Conservation (phyloP, 83 land plant genomes). For the Thuja plicata region DNA sequence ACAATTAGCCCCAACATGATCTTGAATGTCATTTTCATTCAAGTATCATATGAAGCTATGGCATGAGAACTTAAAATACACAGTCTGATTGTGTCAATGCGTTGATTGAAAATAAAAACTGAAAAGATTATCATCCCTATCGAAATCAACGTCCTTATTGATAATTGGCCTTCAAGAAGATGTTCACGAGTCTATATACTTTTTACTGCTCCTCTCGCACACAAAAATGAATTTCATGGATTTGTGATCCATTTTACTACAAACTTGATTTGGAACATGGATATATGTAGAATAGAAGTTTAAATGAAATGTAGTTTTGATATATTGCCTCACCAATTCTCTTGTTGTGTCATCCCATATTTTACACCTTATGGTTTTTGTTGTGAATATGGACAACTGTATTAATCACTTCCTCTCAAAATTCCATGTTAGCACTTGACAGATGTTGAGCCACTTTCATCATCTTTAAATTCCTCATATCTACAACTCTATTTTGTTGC, state of each 20-base stretch:
- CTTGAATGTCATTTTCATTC: neutral
- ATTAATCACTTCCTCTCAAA: no score
- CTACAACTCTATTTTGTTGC: no score
- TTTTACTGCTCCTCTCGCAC: neutral
- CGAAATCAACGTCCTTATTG: neutral
- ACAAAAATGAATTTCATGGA: neutral
- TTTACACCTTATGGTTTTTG: no score
- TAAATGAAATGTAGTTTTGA: neutral
- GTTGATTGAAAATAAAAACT: neutral
- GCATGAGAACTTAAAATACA: neutral
- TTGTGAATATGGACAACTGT: no score
- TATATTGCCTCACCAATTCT: neutral
- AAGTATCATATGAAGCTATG: neutral
- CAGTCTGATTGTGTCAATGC: neutral
- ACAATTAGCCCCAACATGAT: neutral
- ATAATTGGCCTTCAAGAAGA: neutral
- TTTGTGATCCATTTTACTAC: neutral
- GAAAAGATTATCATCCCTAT: neutral
- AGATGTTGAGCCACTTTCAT: no score
- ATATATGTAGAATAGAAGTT: neutral
- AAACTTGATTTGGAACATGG: slow-evolving; percentile 4
- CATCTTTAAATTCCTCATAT: no score
- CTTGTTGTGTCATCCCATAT: neutral
- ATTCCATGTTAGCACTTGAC: no score
- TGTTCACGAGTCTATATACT: neutral